Conservation (phyloP, 345 rosid genomes). For the Diplotaxis tenuifolia region DNA sequence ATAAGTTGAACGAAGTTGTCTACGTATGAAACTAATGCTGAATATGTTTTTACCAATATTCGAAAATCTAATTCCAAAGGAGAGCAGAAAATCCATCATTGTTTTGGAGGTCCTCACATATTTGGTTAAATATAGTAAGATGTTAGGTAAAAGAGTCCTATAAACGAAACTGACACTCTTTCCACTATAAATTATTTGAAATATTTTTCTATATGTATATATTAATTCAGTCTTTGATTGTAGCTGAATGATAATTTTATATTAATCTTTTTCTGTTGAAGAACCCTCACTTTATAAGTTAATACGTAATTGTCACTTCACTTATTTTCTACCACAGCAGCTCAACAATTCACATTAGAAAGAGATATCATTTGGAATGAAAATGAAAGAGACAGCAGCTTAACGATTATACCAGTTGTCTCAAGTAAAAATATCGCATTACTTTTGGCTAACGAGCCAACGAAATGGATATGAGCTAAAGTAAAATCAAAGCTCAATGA, state of each 20-base stretch:
- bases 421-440: background rate
- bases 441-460: background rate
- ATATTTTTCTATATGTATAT: background rate
- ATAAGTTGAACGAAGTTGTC: background rate
- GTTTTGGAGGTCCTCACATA: background rate
- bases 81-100: background rate
- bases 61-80: constrained; percentile 7
- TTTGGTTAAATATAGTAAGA: constrained; percentile 1
- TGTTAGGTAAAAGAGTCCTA: background rate
- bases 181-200: background rate
- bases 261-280: background rate
- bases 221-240: background rate
- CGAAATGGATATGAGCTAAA: background rate
- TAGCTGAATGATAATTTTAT: background rate
- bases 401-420: background rate
- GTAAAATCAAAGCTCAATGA: background rate
- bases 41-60: no score
- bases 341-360: background rate
- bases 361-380: background rate
- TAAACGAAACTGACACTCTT: background rate
- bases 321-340: background rate
- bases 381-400: background rate
- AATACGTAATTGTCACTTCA: background rate
- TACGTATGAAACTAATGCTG: constrained; percentile 18
- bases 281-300: background rate